Evolutionary conservation across 805 yeast species (phyloP), one percentile per base, ranked within the genome.

Genomic region (Spathaspora boniae): DNA sequence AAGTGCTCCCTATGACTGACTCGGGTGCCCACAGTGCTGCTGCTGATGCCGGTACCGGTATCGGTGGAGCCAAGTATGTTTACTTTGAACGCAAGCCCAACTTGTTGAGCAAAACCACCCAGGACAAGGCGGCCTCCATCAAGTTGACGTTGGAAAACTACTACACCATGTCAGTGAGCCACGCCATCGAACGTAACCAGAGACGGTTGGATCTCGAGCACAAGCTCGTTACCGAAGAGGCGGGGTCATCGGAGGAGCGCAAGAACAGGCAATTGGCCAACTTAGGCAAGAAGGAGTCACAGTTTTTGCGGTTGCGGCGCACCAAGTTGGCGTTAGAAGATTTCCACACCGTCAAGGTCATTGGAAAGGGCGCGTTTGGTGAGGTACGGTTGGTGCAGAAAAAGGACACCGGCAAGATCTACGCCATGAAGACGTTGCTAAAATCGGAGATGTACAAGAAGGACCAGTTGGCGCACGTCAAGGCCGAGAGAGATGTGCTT

Each of bases 291-390:
- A 87, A 86, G 48, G 96, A 88, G 60, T 82, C 94, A 5, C 89
- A 85, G 43, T 88, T 85, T 48, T 65, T 89, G 53, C 74, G 97
- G 43, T 70, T 88, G 37, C 68, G 96, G 47, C 76, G 97, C 57
- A 88, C 96, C 1, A 76, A 88, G 52, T 68, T 88, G 36, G 74
- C 87, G 1, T 66, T 87, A 28, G 93, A 83, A 26, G 97, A 88
- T 62, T 86, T 88, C 62, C 76, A 70, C 40, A 88, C 96, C 1
- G 94, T 88, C 36, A 87, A 87, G 60, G 96, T 84, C 23, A 76
- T 72, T 76, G 98, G 98, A 33, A 93, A 93, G 58, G 98, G 98
- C 44, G 96, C 98, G 0, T 93, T 93, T 65, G 98, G 98, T 43
- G 97, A 88, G 54, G 98, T 93, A 23, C 75, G 97, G 43, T 68